Conservation (phyloP, 257 asterid genomes). For the Rhazya stricta region DNA sequence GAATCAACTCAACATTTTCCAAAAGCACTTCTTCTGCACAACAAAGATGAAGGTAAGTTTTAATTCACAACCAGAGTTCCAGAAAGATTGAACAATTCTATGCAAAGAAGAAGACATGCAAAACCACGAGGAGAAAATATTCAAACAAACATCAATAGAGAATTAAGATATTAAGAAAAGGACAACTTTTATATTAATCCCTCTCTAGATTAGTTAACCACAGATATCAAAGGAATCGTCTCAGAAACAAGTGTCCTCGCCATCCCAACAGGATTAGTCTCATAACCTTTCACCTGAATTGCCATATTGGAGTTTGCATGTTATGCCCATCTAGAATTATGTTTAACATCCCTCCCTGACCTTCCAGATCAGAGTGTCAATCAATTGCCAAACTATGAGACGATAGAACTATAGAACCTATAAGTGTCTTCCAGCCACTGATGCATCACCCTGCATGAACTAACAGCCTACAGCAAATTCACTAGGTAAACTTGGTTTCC, state of each 20-base stretch:
- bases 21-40: conserved; percentile 81
- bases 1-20: conserved; percentile 94
- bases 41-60: conserved; percentile 1
- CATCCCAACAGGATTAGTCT: not conserved
- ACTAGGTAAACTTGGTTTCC: not conserved
- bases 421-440: not conserved
- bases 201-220: not conserved
- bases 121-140: not conserved
- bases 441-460: too few species aligned
- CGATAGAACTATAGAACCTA: not conserved
- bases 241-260: not conserved
- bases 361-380: not conserved
- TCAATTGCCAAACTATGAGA: too few species aligned
- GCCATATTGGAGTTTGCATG: not conserved
- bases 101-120: not conserved
- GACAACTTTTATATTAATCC: not conserved
- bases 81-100: conserved; percentile 5
- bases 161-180: not conserved
- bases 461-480: too few species aligned
- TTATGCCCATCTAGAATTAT: not conserved
- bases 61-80: not conserved
- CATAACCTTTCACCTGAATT: not conserved
- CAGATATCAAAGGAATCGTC: not conserved
- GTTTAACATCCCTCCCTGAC: not conserved
- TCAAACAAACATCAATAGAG: not conserved